phyloP scores from a whole-genome alignment of 805 yeast genomes.

The Zygosaccharomyces rouxii region DNA sequence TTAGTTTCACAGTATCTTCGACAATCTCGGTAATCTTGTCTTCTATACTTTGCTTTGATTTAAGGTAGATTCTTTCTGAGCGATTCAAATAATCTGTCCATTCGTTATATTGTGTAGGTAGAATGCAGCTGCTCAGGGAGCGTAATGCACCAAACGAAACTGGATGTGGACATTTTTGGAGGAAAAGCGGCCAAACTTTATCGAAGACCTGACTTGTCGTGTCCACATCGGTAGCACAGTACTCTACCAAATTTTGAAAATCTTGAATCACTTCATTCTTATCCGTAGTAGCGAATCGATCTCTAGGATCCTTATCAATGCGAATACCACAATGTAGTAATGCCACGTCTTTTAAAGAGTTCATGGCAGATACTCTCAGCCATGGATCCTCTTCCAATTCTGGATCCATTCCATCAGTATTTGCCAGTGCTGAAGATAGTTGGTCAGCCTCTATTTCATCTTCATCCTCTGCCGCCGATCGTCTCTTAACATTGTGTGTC shows the following conservation, averaged over 20 bases:
- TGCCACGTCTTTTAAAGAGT: conserved; percentile 77
- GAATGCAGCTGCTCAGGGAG: conserved; percentile 63
- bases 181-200: conserved; percentile 65
- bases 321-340: conserved; percentile 66
- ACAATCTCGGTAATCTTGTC: conserved; percentile 56
- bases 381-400: conserved; percentile 70
- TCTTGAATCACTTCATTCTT: conserved; percentile 50
- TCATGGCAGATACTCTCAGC: conserved; percentile 71
- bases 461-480: conserved; percentile 1
- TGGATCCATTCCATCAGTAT: neutral
- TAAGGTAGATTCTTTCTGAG: conserved; percentile 65
- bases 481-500: conserved; percentile 39
- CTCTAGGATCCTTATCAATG: conserved; percentile 64
- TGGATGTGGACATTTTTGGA: conserved; percentile 79
- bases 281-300: conserved; percentile 54
- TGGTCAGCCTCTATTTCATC: conserved; percentile 20
- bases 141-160: conserved; percentile 86
- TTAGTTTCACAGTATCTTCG: conserved; percentile 47
- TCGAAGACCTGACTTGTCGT: conserved; percentile 68
- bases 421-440: conserved; percentile 24
- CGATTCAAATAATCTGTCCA: conserved; percentile 72
- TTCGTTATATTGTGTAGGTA: conserved; percentile 62
- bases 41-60: conserved; percentile 53
- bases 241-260: conserved; percentile 59
- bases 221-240: conserved; percentile 82